Evolutionary conservation across 805 yeast species (phyloP).

Genomic region (Kodamaea laetipori): DNA sequence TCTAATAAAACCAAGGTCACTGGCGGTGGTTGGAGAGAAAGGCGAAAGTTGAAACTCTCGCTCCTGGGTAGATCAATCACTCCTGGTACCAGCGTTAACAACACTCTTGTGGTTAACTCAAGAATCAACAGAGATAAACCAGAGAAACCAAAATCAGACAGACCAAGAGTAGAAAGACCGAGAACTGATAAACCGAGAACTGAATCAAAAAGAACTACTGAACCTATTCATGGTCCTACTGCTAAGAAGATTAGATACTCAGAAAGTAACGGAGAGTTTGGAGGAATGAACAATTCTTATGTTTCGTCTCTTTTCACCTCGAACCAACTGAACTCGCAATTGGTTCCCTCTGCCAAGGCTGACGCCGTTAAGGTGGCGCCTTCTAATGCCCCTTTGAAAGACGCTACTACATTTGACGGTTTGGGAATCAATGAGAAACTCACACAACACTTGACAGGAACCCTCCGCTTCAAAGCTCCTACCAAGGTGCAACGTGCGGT

Average conservation of each 20-base stretch:
- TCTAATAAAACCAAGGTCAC: conserved; percentile 40
- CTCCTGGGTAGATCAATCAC: conserved; percentile 46
- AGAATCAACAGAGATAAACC: conserved; percentile 13
- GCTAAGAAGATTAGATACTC: conserved; percentile 41
- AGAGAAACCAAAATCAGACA: conserved; percentile 14
- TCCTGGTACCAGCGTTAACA: conserved; percentile 36
- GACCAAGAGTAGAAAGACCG: conserved; percentile 14
- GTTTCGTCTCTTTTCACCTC: conserved; percentile 80
- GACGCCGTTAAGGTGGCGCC: conserved; percentile 26
- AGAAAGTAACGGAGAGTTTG: conserved; percentile 53
- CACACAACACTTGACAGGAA: conserved; percentile 54
- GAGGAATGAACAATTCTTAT: conserved; percentile 62
- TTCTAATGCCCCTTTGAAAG: conserved; percentile 85
- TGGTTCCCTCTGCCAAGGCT: conserved; percentile 35
- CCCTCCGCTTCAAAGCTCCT: conserved; percentile 63
- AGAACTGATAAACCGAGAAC: conserved; percentile 17
- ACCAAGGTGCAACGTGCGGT: conserved; percentile 86
- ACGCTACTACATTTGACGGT: conserved; percentile 67
- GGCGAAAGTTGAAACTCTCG: conserved; percentile 61
- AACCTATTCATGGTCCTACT: conserved; percentile 23
- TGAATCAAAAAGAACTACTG: conserved; percentile 16
- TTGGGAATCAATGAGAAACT: conserved; percentile 65
- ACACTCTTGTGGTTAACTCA: conserved; percentile 21
- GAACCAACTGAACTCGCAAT: conserved; percentile 48
- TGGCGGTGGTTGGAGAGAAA: conserved; percentile 84